Evolutionary conservation across 192 early-diverging fungal species (phyloP).

Genomic region (Kickxella alabastrina): DNA sequence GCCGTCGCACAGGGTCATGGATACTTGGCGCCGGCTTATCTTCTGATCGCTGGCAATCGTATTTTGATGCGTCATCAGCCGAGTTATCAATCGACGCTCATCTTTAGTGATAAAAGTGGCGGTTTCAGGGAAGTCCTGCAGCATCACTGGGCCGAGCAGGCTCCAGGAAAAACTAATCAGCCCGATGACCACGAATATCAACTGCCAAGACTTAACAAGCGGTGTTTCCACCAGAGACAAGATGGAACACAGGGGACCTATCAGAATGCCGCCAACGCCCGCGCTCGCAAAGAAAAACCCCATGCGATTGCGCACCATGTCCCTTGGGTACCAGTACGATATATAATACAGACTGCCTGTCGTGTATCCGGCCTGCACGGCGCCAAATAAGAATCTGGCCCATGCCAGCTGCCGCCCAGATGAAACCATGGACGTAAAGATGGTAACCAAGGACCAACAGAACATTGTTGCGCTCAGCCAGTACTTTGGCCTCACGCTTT

Average conservation of each 20-base stretch:
- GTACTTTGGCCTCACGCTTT: conserved; percentile 21
- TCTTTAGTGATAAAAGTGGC: conserved; percentile 32
- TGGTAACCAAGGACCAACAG: conserved; percentile 32
- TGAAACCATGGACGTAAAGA: conserved; percentile 17
- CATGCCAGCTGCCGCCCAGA: conserved; percentile 11
- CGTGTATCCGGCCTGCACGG: conserved; percentile 42
- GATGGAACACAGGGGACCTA: conserved; percentile 36
- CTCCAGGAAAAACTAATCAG: conserved; percentile 28
- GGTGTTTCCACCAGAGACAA: conserved; percentile 9
- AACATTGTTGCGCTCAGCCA: conserved; percentile 39
- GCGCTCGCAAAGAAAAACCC: conserved; percentile 47
- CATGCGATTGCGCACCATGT: conserved; percentile 31
- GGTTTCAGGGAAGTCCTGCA: conserved; percentile 39
- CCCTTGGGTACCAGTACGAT: conserved; percentile 46
- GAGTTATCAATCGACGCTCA: conserved; percentile 18
- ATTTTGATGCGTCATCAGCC: conserved; percentile 38
- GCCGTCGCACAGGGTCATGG: conserved; percentile 16
- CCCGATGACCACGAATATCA: conserved; percentile 32
- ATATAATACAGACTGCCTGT: conserved; percentile 49
- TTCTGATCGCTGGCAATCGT: conserved; percentile 21
- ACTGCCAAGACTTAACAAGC: conserved; percentile 21
- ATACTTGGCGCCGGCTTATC: conserved; percentile 27
- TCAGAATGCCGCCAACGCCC: conserved; percentile 29
- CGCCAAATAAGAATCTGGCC: conserved; percentile 38
- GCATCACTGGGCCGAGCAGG: conserved; percentile 19